phyloP scores from a whole-genome alignment of 2,329 filamentous ascomycete genomes.

The Paramyrothecium sp. region DNA sequence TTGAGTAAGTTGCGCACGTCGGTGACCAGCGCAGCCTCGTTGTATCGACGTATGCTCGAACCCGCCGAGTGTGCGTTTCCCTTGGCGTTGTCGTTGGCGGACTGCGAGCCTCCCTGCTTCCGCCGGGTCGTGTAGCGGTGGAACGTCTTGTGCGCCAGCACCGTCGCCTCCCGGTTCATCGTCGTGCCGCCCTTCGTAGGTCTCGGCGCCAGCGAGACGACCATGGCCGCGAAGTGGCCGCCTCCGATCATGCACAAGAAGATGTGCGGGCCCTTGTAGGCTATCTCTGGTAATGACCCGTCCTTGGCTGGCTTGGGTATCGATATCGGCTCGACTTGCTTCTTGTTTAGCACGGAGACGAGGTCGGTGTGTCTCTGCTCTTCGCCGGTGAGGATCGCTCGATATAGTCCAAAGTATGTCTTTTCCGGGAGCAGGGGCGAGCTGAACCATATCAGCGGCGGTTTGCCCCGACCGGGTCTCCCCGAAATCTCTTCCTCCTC shows the following conservation, averaged over 20 bases:
- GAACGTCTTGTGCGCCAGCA: conserved; percentile 95
- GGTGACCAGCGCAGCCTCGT: conserved; percentile 85
- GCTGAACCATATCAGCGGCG: conserved; percentile 82
- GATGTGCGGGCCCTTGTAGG: conserved; percentile 74
- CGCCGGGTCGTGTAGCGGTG: conserved; percentile 94
- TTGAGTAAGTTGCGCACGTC: conserved; percentile 79
- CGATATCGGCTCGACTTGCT: conserved; percentile 69
- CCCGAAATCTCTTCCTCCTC: conserved; percentile 37
- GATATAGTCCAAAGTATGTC: conserved; percentile 81
- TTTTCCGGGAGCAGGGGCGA: conserved; percentile 74
- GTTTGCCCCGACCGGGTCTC: conserved; percentile 59
- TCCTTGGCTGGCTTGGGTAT: conserved; percentile 56
- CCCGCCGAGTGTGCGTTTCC: conserved; percentile 93
- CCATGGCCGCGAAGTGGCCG: conserved; percentile 95
- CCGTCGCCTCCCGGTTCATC: conserved; percentile 80
- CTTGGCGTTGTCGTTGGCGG: conserved; percentile 90
- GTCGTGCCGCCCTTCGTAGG: conserved; percentile 65
- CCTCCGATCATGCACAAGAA: conserved; percentile 99
- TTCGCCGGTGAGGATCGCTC: conserved; percentile 70
- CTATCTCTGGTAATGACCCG: conserved; percentile 51
- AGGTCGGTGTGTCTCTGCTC: conserved; percentile 65
- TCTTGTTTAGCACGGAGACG: conserved; percentile 67
- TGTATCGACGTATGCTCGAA: conserved; percentile 85
- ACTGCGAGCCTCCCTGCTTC: conserved; percentile 95
- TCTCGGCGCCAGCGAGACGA: conserved; percentile 84